Percentiles rank a stretch among this genome's conserved stretches.
phyloP scores from a whole-genome alignment of 176 grass and related monocot species.

The maize (Zea mays) region Zm-B73-REFERENCE-NAM-5.0 NC_050096.1:273784501-273785000 shows the following conservation, averaged over 20 bases:
- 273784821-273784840: slow-evolving; percentile 82
- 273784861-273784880: slow-evolving; percentile 82
- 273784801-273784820: slow-evolving; percentile 73
- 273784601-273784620: not conserved
- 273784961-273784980: not conserved
- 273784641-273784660: slow-evolving; percentile 69
- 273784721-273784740: slow-evolving; percentile 86
- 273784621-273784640: slow-evolving; percentile 50
- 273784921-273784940: slow-evolving; percentile 17
- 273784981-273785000: not conserved
- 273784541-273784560: slow-evolving; percentile 62
- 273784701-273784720: slow-evolving; percentile 89
- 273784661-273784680: slow-evolving; percentile 78
- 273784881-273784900: slow-evolving; percentile 94
- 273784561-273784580: slow-evolving; percentile 30
- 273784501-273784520: slow-evolving; percentile 73
- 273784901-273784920: slow-evolving; percentile 73
- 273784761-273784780: slow-evolving; percentile 95
- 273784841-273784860: slow-evolving; percentile 98
- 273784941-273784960: not conserved
- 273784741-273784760: slow-evolving; percentile 94
- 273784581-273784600: slow-evolving; percentile 15
- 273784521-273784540: slow-evolving; percentile 83
- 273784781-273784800: slow-evolving; percentile 99
- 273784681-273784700: slow-evolving; percentile 73